phyloP scores from a whole-genome alignment of 2,329 filamentous ascomycete species.

The Tolypocladium amazonense region DNA sequence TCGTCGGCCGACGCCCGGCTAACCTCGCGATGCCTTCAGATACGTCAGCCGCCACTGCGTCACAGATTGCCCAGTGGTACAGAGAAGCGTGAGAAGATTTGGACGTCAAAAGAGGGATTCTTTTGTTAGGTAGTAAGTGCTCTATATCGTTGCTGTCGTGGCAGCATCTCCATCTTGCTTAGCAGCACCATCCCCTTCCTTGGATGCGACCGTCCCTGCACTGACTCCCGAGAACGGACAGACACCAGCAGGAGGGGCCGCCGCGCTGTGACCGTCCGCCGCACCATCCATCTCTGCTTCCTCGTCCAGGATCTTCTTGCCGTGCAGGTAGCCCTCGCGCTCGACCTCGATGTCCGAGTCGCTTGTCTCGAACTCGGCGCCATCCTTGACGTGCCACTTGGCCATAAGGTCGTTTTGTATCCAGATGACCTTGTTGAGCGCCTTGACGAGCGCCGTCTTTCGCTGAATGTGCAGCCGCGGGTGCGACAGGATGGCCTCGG shows the following conservation, averaged over 20 bases:
- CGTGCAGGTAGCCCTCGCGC: conserved; percentile 53
- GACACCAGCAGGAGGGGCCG: background rate
- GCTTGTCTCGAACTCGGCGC: conserved; percentile 44
- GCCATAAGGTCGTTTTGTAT: conserved; percentile 81
- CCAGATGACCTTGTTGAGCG: conserved; percentile 73
- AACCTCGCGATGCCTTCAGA: no score
- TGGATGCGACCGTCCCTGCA: background rate
- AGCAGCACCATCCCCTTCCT: background rate
- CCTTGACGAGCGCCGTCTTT: conserved; percentile 66
- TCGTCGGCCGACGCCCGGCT: no score
- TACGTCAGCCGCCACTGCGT: no score
- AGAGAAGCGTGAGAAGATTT: background rate
- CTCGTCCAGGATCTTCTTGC: conserved; percentile 41
- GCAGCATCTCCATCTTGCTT: background rate
- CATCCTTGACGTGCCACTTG: conserved; percentile 68
- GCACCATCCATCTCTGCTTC: background rate
- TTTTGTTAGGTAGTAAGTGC: no score
- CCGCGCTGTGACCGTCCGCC: background rate
- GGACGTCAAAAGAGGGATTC: background rate
- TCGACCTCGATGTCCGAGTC: conserved; percentile 41
- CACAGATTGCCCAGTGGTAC: background rate
- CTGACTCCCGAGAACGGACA: background rate
- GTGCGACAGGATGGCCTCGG: conserved; percentile 64
- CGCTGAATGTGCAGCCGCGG: conserved; percentile 53
- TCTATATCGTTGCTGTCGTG: background rate